phyloP scores from a whole-genome alignment of 2,329 filamentous ascomycete genomes.

The Aspergillus neotritici region DNA sequence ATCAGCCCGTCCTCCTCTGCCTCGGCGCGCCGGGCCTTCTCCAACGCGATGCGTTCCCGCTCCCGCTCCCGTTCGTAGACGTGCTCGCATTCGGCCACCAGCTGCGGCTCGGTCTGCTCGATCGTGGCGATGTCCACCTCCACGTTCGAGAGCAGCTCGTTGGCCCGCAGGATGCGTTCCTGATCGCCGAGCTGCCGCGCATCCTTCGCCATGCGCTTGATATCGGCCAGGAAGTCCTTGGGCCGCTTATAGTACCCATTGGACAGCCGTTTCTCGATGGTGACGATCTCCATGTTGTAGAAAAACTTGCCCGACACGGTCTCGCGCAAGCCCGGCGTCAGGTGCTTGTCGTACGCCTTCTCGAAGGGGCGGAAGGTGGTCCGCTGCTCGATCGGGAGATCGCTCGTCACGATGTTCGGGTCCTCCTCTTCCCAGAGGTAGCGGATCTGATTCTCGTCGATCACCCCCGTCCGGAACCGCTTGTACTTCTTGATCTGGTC shows the following conservation, averaged over 20 bases:
- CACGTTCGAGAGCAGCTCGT: conserved; percentile 86
- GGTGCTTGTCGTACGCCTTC: conserved; percentile 71
- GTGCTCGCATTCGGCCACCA: conserved; percentile 70
- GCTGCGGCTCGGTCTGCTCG: conserved; percentile 57
- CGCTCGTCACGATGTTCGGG: conserved; percentile 58
- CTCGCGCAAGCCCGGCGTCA: conserved; percentile 69
- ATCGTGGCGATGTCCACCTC: conserved; percentile 85
- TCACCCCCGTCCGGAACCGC: conserved; percentile 75
- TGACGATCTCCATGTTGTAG: conserved; percentile 89
- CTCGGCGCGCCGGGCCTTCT: conserved; percentile 45
- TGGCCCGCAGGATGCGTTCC: conserved; percentile 76
- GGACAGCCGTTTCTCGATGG: conserved; percentile 91
- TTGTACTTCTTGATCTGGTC: conserved; percentile 94
- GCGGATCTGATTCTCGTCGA: conserved; percentile 66
- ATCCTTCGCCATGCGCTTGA: conserved; percentile 78
- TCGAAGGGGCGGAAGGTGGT: conserved; percentile 69
- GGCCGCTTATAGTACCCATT: conserved; percentile 94
- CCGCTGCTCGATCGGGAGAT: conserved; percentile 52
- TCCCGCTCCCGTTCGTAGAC: conserved; percentile 69
- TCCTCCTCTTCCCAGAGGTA: conserved; percentile 83
- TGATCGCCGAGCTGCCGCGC: conserved; percentile 75
- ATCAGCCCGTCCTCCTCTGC: conserved; percentile 37
- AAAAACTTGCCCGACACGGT: conserved; percentile 75
- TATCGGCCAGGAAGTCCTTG: conserved; percentile 81
- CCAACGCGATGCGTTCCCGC: conserved; percentile 59